Percentiles rank a stretch among this genome's conserved stretches.
Conservation (phyloP, 2,329 filamentous ascomycete genomes). For the Leptographium procerum region DNA sequence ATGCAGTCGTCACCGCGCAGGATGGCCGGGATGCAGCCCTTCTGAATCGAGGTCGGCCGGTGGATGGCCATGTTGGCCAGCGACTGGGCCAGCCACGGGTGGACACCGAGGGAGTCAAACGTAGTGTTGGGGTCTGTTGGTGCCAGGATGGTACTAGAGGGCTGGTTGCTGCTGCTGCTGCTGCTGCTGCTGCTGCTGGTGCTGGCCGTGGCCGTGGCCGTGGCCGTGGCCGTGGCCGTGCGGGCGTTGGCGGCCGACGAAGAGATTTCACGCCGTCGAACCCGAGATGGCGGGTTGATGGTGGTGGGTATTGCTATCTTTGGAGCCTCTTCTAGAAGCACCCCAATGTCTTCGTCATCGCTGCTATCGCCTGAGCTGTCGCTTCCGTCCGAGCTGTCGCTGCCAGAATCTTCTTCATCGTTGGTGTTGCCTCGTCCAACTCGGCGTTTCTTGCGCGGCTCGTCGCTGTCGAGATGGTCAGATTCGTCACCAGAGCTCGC, state of each 20-base stretch:
- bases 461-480: constrained; percentile 32
- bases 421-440: background rate
- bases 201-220: background rate
- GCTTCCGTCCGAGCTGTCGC: background rate
- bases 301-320: constrained; percentile 26
- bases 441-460: constrained; percentile 23
- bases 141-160: constrained; percentile 27
- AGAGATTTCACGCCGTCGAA: constrained; percentile 25
- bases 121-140: constrained; percentile 47
- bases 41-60: constrained; percentile 84
- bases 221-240: background rate
- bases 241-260: constrained; percentile 1
- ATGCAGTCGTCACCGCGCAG: constrained; percentile 87
- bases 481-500: constrained; percentile 24
- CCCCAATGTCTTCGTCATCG: constrained; percentile 13
- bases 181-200: background rate
- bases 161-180: background rate
- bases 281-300: constrained; percentile 41
- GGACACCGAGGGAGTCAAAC: constrained; percentile 62
- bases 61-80: constrained; percentile 69
- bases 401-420: background rate
- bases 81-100: constrained; percentile 80
- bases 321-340: background rate
- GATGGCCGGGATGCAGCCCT: constrained; percentile 85
- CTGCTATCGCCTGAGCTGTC: constrained; percentile 12